phyloP scores from a whole-genome alignment of 495 filamentous ascomycete genomes.

The Neurospora sp. region DNA sequence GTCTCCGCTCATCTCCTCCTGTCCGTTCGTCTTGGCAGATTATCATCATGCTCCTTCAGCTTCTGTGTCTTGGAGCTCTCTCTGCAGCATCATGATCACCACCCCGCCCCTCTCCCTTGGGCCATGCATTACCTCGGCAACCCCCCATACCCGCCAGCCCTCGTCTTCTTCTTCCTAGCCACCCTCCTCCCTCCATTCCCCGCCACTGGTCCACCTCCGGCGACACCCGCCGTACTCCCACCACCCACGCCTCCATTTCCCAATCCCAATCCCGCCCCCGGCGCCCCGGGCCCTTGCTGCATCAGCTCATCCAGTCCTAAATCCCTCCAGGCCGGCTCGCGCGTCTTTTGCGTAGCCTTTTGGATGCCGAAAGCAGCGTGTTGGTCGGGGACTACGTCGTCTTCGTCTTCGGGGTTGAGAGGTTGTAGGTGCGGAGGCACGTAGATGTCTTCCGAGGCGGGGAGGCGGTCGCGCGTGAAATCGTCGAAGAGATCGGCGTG shows the following conservation, averaged over 20 bases:
- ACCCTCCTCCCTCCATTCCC: constrained; percentile 7
- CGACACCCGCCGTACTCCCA: constrained; percentile 11
- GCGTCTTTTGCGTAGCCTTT: constrained; percentile 63
- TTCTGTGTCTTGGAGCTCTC: too few species aligned
- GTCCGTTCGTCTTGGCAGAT: background rate
- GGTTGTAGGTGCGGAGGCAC: constrained; percentile 84
- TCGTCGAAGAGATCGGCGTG: constrained; percentile 91
- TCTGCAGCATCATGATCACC: background rate
- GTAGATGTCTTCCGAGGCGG: constrained; percentile 66
- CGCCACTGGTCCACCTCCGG: background rate
- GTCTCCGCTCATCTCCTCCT: background rate
- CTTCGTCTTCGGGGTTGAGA: constrained; percentile 93
- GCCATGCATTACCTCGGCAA: constrained; percentile 25
- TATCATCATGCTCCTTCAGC: background rate
- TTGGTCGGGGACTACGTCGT: constrained; percentile 94
- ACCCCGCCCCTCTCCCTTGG: background rate
- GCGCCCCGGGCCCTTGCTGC: constrained; percentile 38
- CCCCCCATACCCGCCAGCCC: constrained; percentile 20
- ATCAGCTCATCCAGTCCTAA: constrained; percentile 67
- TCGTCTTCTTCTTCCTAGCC: constrained; percentile 2
- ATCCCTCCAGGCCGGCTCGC: constrained; percentile 79
- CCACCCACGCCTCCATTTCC: background rate
- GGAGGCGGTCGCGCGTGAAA: constrained; percentile 59
- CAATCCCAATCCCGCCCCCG: constrained; percentile 5
- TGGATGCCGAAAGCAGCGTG: constrained; percentile 95